These are phyloP conservation scores for Syzygium malaccense DNA, from an alignment of 441 rosid genomes.

Conservation along the genomic window DNA sequence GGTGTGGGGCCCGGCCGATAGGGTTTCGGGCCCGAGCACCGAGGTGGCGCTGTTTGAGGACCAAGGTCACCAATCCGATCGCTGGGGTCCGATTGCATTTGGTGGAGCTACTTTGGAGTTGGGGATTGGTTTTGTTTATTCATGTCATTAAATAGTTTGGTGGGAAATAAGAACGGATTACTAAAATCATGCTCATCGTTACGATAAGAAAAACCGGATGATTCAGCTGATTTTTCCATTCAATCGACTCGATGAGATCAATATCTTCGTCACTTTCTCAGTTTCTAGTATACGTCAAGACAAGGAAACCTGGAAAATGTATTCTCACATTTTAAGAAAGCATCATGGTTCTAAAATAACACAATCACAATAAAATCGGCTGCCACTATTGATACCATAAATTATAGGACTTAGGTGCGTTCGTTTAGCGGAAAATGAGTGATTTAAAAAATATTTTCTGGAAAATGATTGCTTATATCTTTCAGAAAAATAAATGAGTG, in stretches of 20 bases:
- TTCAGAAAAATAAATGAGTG: too few relatives aligned
- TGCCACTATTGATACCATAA: background rate
- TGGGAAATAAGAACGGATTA: background rate
- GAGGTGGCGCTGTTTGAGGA: background rate
- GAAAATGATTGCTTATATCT: too few relatives aligned
- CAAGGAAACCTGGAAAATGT: background rate
- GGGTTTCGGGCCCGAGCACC: background rate
- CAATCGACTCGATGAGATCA: background rate
- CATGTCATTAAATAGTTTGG: background rate
- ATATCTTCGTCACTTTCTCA: background rate
- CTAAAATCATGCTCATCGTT: background rate
- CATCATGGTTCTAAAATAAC: background rate
- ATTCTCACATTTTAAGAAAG: fast-evolving
- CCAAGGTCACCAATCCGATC: background rate
- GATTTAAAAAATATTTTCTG: too few relatives aligned
- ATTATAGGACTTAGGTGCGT: too few relatives aligned
- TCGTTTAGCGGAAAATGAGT: too few relatives aligned
- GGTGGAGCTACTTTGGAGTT: background rate
- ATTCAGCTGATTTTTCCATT: background rate
- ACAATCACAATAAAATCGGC: background rate
- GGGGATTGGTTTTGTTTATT: background rate
- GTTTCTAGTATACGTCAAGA: background rate
- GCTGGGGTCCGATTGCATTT: background rate
- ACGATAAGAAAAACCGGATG: background rate
- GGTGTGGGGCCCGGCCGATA: background rate